Evolutionary conservation across 2,329 filamentous ascomycete species (phyloP), one percentile per base, ranked within the genome.

Genomic region (Dichotomopilus funicola): DNA sequence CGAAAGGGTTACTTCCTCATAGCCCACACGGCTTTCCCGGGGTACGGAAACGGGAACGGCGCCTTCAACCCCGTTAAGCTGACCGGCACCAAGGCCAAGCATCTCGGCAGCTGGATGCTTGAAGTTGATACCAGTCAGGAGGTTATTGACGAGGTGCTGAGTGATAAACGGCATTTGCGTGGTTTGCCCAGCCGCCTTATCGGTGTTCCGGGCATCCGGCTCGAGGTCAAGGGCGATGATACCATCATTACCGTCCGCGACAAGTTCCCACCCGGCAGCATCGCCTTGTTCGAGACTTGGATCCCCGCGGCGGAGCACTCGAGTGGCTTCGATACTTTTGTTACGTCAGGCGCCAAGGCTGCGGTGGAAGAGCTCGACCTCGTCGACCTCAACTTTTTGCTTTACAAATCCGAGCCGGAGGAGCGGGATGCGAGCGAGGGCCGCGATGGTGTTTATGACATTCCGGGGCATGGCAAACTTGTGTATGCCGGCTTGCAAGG

Each of bases 401-500:
- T 99, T 42, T 99, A 97, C 72, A 84, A 90, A 57, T 95, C 89
- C 62, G 91, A 97, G 59, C 83, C 90, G 3, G 94, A 99, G 70
- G 95, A 84, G 71, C 81, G 83, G 48, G 90, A 94, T 63, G 83
- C 81, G 6, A 96, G 88, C 61, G 80, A 79, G 51, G 89, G 90
- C 4, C 79, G 81, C 57, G 89, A 96, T 68, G 92, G 94, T n/a
- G 85, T 86, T 7, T 99, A 97, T 72, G 81, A 85, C 51, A 87
- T 99, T 61, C 94, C 94, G 1, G 85, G 86, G 1, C 78, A 91
- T 66, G 92, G 91, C 2, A 84, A 87, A 57, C 79, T 96, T 43
- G 89, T 96, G 2, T 99, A 97, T 70, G 92, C 92, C 58, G 94
- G 94, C 58, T 78, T 99, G n/a, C 94, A 99, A 70, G 95, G 95